Evolutionary conservation across 208 protist species (phyloP).

Genomic region (Crithidia thermophila): DNA sequence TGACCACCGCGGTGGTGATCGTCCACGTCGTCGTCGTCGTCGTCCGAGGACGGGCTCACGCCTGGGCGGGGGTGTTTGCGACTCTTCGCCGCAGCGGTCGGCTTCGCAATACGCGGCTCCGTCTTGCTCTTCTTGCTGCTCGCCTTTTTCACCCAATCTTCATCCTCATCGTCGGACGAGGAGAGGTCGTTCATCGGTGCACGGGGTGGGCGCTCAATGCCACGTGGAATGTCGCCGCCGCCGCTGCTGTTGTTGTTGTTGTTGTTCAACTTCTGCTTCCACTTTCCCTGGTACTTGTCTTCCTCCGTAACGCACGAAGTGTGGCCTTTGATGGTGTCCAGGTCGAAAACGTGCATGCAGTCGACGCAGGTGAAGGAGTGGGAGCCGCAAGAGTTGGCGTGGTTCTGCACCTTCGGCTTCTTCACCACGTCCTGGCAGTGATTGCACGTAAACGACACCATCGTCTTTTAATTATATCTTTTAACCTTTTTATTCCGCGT

Average conservation of each 20-base stretch:
- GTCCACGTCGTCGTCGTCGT: slow-evolving; percentile 27
- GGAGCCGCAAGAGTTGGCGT: slow-evolving; percentile 57
- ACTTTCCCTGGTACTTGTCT: slow-evolving; percentile 90
- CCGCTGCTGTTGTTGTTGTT: slow-evolving; percentile 4
- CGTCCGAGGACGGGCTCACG: slow-evolving; percentile 24
- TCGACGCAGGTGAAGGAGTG: slow-evolving; percentile 86
- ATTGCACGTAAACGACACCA: slow-evolving; percentile 92
- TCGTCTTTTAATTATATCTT: no score
- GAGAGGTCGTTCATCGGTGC: slow-evolving; percentile 52
- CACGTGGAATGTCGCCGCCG: slow-evolving; percentile 2
- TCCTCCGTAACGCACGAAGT: slow-evolving; percentile 84
- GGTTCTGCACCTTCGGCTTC: slow-evolving; percentile 84
- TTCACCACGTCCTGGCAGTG: slow-evolving; percentile 90
- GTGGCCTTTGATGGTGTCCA: slow-evolving; percentile 75
- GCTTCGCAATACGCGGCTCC: not conserved
- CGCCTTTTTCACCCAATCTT: slow-evolving; percentile 48
- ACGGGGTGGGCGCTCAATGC: slow-evolving; percentile 34
- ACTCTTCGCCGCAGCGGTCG: not conserved
- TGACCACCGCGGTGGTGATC: not conserved
- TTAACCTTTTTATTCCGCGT: slow-evolving; percentile 27
- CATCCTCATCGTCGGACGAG: slow-evolving; percentile 44
- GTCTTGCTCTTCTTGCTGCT: slow-evolving; percentile 20
- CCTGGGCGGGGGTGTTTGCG: slow-evolving; percentile 31
- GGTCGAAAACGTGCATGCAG: slow-evolving; percentile 87
- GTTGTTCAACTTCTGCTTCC: slow-evolving; percentile 46